phyloP scores from a whole-genome alignment of 371 early-diverging fungal species.

The Rhizopus delemar region DNA sequence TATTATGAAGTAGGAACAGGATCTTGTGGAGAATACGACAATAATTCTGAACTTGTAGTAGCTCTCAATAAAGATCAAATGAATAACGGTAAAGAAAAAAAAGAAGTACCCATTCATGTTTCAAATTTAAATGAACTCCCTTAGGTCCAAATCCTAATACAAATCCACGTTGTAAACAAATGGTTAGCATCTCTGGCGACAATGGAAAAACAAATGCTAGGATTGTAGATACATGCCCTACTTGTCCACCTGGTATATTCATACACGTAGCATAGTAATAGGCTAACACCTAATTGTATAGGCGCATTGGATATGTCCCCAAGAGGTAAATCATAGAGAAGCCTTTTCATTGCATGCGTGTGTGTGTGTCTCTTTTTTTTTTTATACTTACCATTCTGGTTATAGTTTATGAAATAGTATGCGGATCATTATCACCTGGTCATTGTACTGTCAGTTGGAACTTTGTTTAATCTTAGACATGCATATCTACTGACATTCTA shows the following conservation, averaged over 20 bases:
- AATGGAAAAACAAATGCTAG: slow-evolving; percentile 29
- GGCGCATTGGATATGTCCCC: slow-evolving; percentile 45
- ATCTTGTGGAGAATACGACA: slow-evolving; percentile 38
- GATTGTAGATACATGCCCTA: slow-evolving; percentile 45
- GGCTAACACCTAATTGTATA: slow-evolving; percentile 7
- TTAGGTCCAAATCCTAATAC: slow-evolving; percentile 43
- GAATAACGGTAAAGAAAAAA: slow-evolving; percentile 33
- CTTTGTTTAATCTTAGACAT: slow-evolving; percentile 5
- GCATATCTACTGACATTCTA: too few relatives aligned
- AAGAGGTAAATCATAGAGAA: slow-evolving; percentile 23
- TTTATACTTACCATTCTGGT: background rate
- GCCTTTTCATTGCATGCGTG: background rate
- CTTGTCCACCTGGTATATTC: slow-evolving; percentile 34
- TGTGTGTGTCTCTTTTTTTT: background rate
- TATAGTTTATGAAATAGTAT: slow-evolving; percentile 18
- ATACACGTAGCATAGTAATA: slow-evolving; percentile 4
- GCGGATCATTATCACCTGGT: slow-evolving; percentile 16
- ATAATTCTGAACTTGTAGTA: slow-evolving; percentile 35
- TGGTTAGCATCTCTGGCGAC: slow-evolving; percentile 31
- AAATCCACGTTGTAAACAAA: slow-evolving; percentile 35
- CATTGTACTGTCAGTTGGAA: slow-evolving; percentile 22
- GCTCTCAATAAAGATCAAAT: slow-evolving; percentile 42
- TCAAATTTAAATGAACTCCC: background rate
- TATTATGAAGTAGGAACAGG: slow-evolving; percentile 41
- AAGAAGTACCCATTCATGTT: background rate